Percentiles rank a stretch among this genome's conserved stretches.
phyloP scores from a whole-genome alignment of 306 rosid genomes.

The Albizia julibrissin region DNA sequence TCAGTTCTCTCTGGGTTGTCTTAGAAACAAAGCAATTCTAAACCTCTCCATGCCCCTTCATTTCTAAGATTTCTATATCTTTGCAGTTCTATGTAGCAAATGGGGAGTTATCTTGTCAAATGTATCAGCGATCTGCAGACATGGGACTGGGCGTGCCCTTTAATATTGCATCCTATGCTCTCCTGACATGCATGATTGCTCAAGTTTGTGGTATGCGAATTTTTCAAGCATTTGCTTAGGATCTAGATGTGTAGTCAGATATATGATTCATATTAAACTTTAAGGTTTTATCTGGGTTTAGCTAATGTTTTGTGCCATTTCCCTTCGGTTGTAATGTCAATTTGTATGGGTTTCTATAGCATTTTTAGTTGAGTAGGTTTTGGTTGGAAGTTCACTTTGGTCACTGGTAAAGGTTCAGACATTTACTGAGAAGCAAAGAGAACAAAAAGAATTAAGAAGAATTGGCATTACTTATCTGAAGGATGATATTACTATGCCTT shows the following conservation, averaged over 20 bases:
- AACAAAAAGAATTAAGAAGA: not conserved
- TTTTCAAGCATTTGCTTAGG: slow-evolving; percentile 29
- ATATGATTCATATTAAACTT: not conserved
- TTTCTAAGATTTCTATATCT: slow-evolving; percentile 1
- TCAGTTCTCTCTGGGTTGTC: slow-evolving; percentile 34
- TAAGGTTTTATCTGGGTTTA: slow-evolving; percentile 9
- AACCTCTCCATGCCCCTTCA: not conserved
- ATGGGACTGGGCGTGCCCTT: slow-evolving; percentile 96
- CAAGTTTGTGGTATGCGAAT: slow-evolving; percentile 89
- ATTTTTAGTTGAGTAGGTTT: not conserved
- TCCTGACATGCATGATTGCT: slow-evolving; percentile 94
- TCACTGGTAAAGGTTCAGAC: not conserved
- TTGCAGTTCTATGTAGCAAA: slow-evolving; percentile 93
- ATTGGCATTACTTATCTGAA: slow-evolving; percentile 11
- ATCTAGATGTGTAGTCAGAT: slow-evolving; percentile 16
- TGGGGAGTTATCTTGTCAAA: slow-evolving; percentile 93
- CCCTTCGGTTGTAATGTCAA: not conserved
- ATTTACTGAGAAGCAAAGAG: not conserved
- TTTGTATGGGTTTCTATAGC: not conserved
- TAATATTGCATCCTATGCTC: slow-evolving; percentile 94
- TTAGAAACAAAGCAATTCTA: not conserved
- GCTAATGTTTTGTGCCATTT: not conserved
- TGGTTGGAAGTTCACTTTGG: not conserved
- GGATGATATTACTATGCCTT: slow-evolving; percentile 1
- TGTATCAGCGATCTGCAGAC: slow-evolving; percentile 99